These are phyloP conservation scores for Dentipellis fragilis DNA, from an alignment of 768 basidiomycete species.

Conservation along the genomic window DNA sequence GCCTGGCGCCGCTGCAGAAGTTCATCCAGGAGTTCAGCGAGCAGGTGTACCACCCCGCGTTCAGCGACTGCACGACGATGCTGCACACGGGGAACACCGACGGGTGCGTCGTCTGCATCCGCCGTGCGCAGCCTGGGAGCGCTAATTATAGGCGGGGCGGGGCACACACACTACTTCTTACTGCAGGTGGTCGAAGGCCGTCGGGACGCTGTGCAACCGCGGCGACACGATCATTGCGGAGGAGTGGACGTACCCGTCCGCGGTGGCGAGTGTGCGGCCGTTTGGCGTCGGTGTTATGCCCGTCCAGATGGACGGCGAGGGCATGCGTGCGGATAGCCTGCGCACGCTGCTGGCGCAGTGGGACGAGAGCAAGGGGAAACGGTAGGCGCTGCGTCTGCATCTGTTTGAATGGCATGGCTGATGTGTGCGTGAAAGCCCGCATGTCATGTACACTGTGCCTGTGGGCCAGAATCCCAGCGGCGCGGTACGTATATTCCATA, in stretches of 20 bases:
- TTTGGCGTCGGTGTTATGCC: conserved; percentile 36
- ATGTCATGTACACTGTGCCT: conserved; percentile 65
- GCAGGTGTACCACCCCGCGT: conserved; percentile 48
- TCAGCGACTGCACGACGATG: conserved; percentile 47
- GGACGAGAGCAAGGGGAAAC: conserved; percentile 50
- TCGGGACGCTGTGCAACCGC: conserved; percentile 53
- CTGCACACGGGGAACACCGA: conserved; percentile 66
- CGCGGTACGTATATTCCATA: conserved; percentile 36
- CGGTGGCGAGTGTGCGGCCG: conserved; percentile 27
- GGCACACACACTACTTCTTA: too few relatives aligned
- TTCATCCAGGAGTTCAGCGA: conserved; percentile 49
- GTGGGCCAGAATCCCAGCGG: conserved; percentile 85
- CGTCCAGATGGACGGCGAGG: conserved; percentile 61
- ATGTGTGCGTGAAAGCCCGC: conserved; percentile 36
- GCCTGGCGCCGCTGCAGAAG: conserved; percentile 44
- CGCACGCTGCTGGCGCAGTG: conserved; percentile 52
- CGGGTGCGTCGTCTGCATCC: conserved; percentile 32
- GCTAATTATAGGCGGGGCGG: too few relatives aligned
- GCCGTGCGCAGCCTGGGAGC: background rate
- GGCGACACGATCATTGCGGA: conserved; percentile 48
- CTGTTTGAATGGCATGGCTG: background rate
- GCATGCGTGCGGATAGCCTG: conserved; percentile 55
- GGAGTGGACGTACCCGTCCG: conserved; percentile 74
- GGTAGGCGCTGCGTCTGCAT: conserved; percentile 26
- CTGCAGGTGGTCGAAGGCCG: conserved; percentile 45